Evolutionary conservation across 208 protist species (phyloP).

Genomic region (Acanthamoeba royreba): DNA sequence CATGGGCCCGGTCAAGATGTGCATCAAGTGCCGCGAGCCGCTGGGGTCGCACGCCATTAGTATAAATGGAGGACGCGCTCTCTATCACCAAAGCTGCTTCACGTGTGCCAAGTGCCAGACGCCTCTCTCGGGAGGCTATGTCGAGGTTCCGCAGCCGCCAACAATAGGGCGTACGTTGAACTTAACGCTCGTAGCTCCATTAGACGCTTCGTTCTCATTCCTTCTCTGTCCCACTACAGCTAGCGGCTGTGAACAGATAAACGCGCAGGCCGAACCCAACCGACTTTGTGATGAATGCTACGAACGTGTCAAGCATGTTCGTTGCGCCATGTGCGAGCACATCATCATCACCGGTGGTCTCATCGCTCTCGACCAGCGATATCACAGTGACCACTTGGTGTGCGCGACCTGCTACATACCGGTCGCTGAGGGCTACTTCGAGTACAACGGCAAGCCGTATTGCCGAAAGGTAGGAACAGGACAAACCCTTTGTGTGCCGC

Average conservation of each 20-base stretch:
- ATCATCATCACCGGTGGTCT: background rate
- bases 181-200: background rate
- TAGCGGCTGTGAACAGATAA: background rate
- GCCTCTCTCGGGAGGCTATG: background rate
- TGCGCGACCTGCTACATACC: background rate
- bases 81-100: conserved; percentile 3
- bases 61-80: background rate
- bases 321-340: background rate
- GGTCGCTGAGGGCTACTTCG: background rate
- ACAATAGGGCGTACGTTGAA: background rate
- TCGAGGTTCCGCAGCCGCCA: background rate
- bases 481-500: too few species aligned
- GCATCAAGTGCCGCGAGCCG: background rate
- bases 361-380: background rate
- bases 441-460: background rate
- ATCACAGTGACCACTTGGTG: background rate
- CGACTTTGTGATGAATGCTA: background rate
- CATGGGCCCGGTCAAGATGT: background rate
- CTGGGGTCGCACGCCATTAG: background rate
- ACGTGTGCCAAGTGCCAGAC: background rate
- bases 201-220: background rate
- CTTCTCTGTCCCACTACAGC: background rate
- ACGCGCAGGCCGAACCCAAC: background rate
- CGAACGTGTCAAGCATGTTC: background rate
- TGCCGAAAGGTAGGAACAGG: background rate